Evolutionary conservation across 768 basidiomycete species (phyloP).

Genomic region (Obba rivulosa): DNA sequence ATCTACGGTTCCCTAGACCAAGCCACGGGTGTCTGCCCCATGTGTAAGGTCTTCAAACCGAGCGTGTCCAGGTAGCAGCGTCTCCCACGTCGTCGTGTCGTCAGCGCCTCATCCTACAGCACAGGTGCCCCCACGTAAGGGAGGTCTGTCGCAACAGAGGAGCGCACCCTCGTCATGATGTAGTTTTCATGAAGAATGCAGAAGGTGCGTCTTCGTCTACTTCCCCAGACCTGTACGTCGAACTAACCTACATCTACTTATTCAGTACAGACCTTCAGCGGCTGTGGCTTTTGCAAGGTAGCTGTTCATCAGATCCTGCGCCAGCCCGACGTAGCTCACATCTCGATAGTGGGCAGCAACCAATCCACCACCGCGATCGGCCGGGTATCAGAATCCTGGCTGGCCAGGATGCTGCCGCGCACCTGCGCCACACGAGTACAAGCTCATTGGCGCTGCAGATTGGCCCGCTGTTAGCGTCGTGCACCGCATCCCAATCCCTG

Average conservation of each 20-base stretch:
- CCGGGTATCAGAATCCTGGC: constrained; percentile 63
- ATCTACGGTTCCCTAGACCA: constrained; percentile 64
- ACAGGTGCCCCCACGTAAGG: constrained; percentile 71
- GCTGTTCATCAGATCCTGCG: constrained; percentile 17
- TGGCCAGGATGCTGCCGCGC: constrained; percentile 92
- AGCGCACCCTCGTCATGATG: constrained; percentile 70
- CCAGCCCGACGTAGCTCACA: constrained; percentile 15
- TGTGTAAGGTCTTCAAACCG: constrained; percentile 79
- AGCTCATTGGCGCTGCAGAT: constrained; percentile 63
- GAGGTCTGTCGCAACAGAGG: constrained; percentile 73
- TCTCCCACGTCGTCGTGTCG: constrained; percentile 8
- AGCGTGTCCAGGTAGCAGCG: constrained; percentile 45
- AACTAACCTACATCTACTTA: constrained; percentile 12
- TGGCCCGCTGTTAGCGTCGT: constrained; percentile 78
- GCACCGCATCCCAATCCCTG: constrained; percentile 68
- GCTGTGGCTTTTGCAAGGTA: constrained; percentile 90
- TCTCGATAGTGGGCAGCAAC: constrained; percentile 63
- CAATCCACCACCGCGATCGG: constrained; percentile 47
- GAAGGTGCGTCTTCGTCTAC: constrained; percentile 49
- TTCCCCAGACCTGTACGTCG: constrained; percentile 13
- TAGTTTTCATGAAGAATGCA: constrained; percentile 80
- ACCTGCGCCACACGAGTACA: constrained; percentile 53
- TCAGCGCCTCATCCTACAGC: constrained; percentile 19
- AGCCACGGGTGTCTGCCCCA: constrained; percentile 64
- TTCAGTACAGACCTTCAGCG: constrained; percentile 74